Evolutionary conservation across 805 yeast genomes (phyloP).

Genomic region (Cyberlindnera euphorbiiphila): DNA sequence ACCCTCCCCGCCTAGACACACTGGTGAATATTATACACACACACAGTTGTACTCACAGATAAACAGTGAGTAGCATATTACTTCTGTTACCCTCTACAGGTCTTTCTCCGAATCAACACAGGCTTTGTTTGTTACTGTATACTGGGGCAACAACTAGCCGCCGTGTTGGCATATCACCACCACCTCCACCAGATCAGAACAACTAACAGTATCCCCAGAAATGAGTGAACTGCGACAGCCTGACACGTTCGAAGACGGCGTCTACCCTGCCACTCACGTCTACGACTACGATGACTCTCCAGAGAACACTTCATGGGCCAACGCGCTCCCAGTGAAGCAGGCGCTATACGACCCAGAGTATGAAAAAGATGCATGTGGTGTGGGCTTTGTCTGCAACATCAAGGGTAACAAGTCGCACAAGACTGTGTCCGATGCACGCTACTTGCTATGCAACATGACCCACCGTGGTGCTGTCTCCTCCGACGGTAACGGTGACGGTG

Average conservation of each 20-base stretch:
- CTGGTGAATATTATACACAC: too few species aligned
- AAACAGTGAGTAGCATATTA: too few species aligned
- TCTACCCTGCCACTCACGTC: constrained; percentile 15
- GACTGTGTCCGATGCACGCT: constrained; percentile 85
- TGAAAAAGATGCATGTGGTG: constrained; percentile 98
- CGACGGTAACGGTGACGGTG: constrained; percentile 99
- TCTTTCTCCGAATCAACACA: too few species aligned
- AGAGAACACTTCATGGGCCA: constrained; percentile 88
- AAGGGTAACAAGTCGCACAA: constrained; percentile 86
- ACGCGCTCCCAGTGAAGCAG: constrained; percentile 76
- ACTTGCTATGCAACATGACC: constrained; percentile 92
- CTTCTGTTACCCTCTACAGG: too few species aligned
- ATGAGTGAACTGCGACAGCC: constrained; percentile 16
- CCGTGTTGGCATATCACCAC: too few species aligned
- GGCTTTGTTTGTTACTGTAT: too few species aligned
- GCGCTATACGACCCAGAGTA: constrained; percentile 91
- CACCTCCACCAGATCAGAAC: too few species aligned
- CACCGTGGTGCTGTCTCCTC: constrained; percentile 98
- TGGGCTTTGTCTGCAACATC: constrained; percentile 93
- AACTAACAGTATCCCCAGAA: too few species aligned
- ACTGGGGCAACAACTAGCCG: too few species aligned
- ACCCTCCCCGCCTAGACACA: too few species aligned
- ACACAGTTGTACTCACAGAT: too few species aligned
- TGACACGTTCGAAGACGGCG: constrained; percentile 14
- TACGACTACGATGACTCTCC: constrained; percentile 66